Base-by-base conservation (phyloP, 2,329 filamentous ascomycete genomes). In the Venturia pyrina region DNA sequence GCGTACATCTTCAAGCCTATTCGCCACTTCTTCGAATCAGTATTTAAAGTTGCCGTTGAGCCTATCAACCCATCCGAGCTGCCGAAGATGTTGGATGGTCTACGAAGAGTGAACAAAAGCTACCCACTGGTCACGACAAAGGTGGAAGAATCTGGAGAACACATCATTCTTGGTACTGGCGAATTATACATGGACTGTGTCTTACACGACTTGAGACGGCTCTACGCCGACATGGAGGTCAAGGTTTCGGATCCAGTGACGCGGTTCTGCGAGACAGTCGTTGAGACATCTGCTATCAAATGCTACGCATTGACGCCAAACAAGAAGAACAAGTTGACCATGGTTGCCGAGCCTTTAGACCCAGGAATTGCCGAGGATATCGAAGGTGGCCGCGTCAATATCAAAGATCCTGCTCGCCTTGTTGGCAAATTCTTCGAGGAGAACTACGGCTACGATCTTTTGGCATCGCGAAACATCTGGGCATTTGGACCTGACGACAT, bases 151-250 rank as follows among this genome's bases (percentile, higher is more conserved):
- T 97, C 92, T 1, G 95, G 95, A 63, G 95, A 99, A 77, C 95
- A 99, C 74, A 89, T 99, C 69, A 84, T 99, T 60, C 85, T 99
- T 5, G 95, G 95, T 32, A 99, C 95, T 0, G 95, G 95, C 67
- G 95, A 99, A 76, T 82, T 99, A n/a, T 99, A 99, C 80, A 98
- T 99, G 93, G 95, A 99, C 76, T 99, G 95, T 72, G 93, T 99
- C 3, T 83, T 99, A 59, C 95, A 99, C 76, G 95, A 99, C 74
- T 83, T 99, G 60, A 89, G 95, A 65, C 86, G 88, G 50, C 78
- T 98, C n/a, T 99, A 97, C 74, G 93, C 95, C 17, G 93, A 98
- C 72, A 99, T 99, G 95, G 95, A 99, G 75, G 90, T 99, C 78
- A 98, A 98, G 78, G 91, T 99, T 62, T 99, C 95, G 0, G 95